Percentiles rank a stretch among this genome's conserved stretches.
phyloP scores from a whole-genome alignment of 2,329 filamentous ascomycete genomes.

The Epicoccum nigrum region DNA sequence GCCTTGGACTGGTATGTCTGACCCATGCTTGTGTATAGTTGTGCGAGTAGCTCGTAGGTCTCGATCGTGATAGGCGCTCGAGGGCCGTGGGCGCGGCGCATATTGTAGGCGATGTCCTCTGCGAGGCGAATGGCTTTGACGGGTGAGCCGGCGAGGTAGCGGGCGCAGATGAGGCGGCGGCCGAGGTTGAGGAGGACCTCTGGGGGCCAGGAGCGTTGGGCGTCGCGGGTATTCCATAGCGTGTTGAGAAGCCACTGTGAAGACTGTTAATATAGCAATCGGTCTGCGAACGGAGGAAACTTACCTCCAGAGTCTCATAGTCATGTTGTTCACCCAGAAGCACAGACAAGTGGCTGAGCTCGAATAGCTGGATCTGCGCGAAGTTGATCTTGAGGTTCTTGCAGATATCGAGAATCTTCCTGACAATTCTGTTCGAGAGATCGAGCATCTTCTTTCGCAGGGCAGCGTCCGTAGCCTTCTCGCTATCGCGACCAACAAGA shows the following conservation, averaged over 20 bases:
- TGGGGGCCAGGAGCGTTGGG: conserved; percentile 42
- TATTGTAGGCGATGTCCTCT: conserved; percentile 63
- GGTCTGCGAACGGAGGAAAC: background rate
- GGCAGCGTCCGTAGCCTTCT: conserved; percentile 38
- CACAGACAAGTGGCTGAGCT: conserved; percentile 52
- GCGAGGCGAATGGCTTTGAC: conserved; percentile 51
- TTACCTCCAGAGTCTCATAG: conserved; percentile 50
- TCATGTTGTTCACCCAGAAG: conserved; percentile 55
- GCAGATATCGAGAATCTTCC: conserved; percentile 50
- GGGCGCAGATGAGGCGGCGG: conserved; percentile 59
- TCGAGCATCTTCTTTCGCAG: conserved; percentile 50
- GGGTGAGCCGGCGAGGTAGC: conserved; percentile 56
- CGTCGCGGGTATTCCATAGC: conserved; percentile 46
- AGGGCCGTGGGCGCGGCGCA: conserved; percentile 59
- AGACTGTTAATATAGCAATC: conserved; percentile 8
- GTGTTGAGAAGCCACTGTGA: conserved; percentile 42
- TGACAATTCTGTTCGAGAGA: conserved; percentile 50
- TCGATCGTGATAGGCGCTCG: conserved; percentile 56
- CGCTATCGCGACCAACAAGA: conserved; percentile 40
- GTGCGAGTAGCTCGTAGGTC: conserved; percentile 57
- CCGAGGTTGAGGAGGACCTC: conserved; percentile 58
- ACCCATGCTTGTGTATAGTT: conserved; percentile 55
- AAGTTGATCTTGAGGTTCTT: conserved; percentile 52
- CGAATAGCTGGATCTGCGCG: conserved; percentile 48
- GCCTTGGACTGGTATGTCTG: conserved; percentile 48